Base-by-base conservation (phyloP, 257 asterid genomes). In the Rhazya stricta region DNA sequence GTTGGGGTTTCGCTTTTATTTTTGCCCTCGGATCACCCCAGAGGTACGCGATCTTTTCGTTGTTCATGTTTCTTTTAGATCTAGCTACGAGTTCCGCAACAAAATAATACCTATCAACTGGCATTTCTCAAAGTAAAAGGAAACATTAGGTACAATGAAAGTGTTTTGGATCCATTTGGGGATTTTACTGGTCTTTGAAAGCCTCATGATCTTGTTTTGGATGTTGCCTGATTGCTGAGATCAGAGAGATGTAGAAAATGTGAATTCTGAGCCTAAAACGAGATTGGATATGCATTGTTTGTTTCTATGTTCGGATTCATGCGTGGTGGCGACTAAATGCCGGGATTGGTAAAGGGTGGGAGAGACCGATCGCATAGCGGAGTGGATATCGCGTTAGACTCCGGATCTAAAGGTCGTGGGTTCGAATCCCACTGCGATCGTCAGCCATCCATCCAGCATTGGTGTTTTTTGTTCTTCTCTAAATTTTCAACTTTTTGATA, bases 331-430 rank as follows among this genome's bases (percentile, higher is more conserved):
- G 34, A 15, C 8, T 30, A 34, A 2, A 63, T 16, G 63, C 7
- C 1, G 2, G 34, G 34, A 25, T 63, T 34, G 45, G 27, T 2
- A 3, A 6, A 3, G 2, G 10, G 5, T 19, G 2, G 23, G 1
- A 37, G 4, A 32, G 53, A 29, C 5, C 5, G 97, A 77, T 93
- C 92, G 78, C 97, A 88, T 91, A 93, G 96, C 97, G 94, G 81
- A 91, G 96, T 90, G 98, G 98, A 93, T 91, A 93, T 84, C 94
- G 97, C 96, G 92, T 93, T 91, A 90, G 96, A 93, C 87, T 93
- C 94, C 96, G 96, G 42, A 93, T 93, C 97, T 91, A 87, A 91
- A 91, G 93, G 96, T 85, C 94, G 98, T 93, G 97, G 98, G 98
- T 93, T 93, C 98, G 86, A 90, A 77, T 89, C 96, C 98, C 97